Conservation (phyloP, 179 eudicot species). For the Gypsophila paniculata region DNA sequence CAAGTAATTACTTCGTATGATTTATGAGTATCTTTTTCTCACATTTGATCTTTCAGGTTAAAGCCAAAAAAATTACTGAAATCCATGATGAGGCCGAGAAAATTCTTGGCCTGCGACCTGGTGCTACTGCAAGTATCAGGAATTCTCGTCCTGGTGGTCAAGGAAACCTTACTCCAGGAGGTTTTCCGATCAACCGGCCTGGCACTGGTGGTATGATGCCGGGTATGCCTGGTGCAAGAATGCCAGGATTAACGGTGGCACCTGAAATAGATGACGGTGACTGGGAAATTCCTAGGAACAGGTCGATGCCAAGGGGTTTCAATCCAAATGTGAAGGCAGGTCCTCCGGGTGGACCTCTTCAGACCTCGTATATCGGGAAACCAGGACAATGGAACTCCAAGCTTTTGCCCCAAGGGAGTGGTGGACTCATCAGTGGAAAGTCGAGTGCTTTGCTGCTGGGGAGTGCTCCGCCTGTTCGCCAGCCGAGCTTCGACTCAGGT, state of each 20-base stretch:
- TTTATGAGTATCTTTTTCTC: not conserved
- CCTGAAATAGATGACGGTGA: slow-evolving; percentile 70
- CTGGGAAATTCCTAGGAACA: slow-evolving; percentile 79
- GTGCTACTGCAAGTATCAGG: slow-evolving; percentile 65
- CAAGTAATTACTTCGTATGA: no score
- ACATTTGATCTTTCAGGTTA: slow-evolving; percentile 39
- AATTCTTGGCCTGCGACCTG: slow-evolving; percentile 65
- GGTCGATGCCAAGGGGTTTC: slow-evolving; percentile 56
- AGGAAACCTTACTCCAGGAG: slow-evolving; percentile 54
- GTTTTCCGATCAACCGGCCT: slow-evolving; percentile 55
- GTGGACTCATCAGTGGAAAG: slow-evolving; percentile 55
- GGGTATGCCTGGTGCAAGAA: slow-evolving; percentile 80
- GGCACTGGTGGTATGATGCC: slow-evolving; percentile 98
- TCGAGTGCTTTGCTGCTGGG: slow-evolving; percentile 83
- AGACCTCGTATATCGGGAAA: slow-evolving; percentile 51
- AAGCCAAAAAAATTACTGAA: slow-evolving; percentile 79
- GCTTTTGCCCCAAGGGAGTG: slow-evolving; percentile 73
- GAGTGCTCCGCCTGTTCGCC: slow-evolving; percentile 44
- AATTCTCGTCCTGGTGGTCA: slow-evolving; percentile 58
- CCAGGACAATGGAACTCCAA: slow-evolving; percentile 47
- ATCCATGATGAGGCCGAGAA: slow-evolving; percentile 83
- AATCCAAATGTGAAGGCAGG: slow-evolving; percentile 23
- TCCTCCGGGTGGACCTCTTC: slow-evolving; percentile 42
- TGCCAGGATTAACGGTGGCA: slow-evolving; percentile 62
- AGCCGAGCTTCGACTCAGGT: slow-evolving; percentile 33